These are phyloP conservation scores for Microcyclospora pomicola DNA, from an alignment of 2,329 filamentous ascomycete genomes.

Conservation along the genomic window DNA sequence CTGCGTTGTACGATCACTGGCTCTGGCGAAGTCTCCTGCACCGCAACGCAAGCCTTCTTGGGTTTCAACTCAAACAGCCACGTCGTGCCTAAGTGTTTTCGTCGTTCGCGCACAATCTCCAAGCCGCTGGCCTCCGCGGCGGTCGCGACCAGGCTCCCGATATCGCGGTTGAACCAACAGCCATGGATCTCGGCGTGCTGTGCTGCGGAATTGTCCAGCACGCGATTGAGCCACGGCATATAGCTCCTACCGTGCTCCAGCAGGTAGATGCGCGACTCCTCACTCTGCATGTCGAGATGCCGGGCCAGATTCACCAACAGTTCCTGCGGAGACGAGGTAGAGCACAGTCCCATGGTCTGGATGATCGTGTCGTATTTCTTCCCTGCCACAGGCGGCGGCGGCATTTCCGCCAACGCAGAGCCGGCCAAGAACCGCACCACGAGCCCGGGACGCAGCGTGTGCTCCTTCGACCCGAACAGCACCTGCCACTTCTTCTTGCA, in stretches of 20 bases:
- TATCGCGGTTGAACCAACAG: constrained; percentile 41
- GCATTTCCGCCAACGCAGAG: constrained; percentile 30
- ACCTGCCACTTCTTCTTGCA: constrained; percentile 36
- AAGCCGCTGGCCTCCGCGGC: constrained; percentile 34
- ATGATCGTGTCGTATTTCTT: constrained; percentile 36
- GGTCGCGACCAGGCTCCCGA: constrained; percentile 34
- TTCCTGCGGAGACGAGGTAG: constrained; percentile 30
- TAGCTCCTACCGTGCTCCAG: constrained; percentile 38
- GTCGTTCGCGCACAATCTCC: constrained; percentile 31
- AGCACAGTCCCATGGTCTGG: constrained; percentile 40
- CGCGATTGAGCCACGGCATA: constrained; percentile 33
- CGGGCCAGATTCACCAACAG: constrained; percentile 31
- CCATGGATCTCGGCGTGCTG: constrained; percentile 36
- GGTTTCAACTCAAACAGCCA: constrained; percentile 32
- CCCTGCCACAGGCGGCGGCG: constrained; percentile 22
- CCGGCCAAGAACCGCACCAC: constrained; percentile 28
- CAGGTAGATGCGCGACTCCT: constrained; percentile 32
- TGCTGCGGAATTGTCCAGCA: constrained; percentile 33
- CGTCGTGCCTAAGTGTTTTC: constrained; percentile 36
- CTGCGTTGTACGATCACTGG: too few species aligned
- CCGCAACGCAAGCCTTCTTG: too few species aligned
- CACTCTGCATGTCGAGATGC: constrained; percentile 26
- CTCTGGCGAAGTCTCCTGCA: too few species aligned
- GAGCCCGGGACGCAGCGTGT: constrained; percentile 10
- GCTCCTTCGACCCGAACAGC: constrained; percentile 17